Evolutionary conservation across 116 monocot species (phyloP).

Genomic region (Posidonia oceanica): DNA sequence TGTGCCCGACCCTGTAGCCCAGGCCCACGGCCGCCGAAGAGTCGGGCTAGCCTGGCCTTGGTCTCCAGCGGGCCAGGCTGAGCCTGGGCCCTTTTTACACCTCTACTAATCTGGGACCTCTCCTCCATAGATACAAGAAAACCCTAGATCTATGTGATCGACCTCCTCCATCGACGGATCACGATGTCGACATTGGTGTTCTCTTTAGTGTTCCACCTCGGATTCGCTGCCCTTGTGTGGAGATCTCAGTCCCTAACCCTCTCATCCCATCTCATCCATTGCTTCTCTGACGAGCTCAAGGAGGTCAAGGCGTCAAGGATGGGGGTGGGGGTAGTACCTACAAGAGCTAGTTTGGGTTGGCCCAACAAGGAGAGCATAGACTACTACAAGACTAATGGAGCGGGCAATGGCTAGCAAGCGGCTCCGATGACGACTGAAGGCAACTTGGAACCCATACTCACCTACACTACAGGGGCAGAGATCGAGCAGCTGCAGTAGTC

Average conservation of each 20-base stretch:
- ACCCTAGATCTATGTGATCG: too few relatives aligned
- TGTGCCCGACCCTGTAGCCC: too few relatives aligned
- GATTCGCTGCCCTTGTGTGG: conserved; percentile 10
- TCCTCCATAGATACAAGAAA: conserved; percentile 34
- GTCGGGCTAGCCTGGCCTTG: too few relatives aligned
- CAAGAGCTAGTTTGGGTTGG: not conserved
- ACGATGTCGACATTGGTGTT: conserved; percentile 3
- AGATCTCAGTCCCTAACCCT: conserved; percentile 27
- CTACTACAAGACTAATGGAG: conserved; percentile 32
- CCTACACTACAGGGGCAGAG: conserved; percentile 92
- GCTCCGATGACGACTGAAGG: conserved; percentile 35
- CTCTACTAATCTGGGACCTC: conserved; percentile 96
- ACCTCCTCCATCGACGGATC: too few relatives aligned
- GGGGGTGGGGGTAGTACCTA: not conserved
- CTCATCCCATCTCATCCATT: conserved; percentile 64
- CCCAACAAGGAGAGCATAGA: conserved; percentile 37
- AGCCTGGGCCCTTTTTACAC: too few relatives aligned
- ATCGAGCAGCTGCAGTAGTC: conserved; percentile 99
- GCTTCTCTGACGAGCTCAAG: conserved; percentile 74
- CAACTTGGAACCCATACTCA: conserved; percentile 81
- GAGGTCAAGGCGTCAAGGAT: too few relatives aligned
- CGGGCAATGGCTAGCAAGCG: conserved; percentile 12
- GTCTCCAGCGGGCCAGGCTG: too few relatives aligned
- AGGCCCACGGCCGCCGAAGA: too few relatives aligned
- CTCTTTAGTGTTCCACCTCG: conserved; percentile 9